Conservation (phyloP, 2,329 filamentous ascomycete genomes). For the Penicillium freii region DNA sequence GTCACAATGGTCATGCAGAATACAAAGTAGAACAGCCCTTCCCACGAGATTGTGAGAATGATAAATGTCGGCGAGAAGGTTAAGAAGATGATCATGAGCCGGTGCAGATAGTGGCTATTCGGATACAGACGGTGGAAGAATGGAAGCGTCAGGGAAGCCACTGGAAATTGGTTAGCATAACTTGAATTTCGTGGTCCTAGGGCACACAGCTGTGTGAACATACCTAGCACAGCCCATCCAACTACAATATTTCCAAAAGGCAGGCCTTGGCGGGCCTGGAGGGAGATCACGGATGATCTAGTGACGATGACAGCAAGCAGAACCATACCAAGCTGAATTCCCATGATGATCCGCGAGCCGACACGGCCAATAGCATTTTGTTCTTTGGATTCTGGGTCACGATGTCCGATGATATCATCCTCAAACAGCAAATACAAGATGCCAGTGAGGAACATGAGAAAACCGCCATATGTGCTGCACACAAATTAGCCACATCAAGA, state of each 20-base stretch:
- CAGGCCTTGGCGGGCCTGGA: conserved; percentile 81
- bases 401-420: conserved; percentile 54
- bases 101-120: conserved; percentile 85
- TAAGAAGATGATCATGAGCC: conserved; percentile 83
- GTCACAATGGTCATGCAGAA: conserved; percentile 79
- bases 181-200: background rate
- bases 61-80: conserved; percentile 92
- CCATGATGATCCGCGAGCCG: conserved; percentile 46
- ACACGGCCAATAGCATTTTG: conserved; percentile 23
- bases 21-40: conserved; percentile 90
- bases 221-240: conserved; percentile 77
- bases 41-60: conserved; percentile 94
- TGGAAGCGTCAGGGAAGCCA: conserved; percentile 73
- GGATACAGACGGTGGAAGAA: conserved; percentile 76
- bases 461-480: conserved; percentile 67
- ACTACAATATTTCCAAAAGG: conserved; percentile 84
- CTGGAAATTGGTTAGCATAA: conserved; percentile 41
- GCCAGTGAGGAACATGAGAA: conserved; percentile 73
- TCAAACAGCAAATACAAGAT: conserved; percentile 78
- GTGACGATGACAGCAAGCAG: conserved; percentile 82
- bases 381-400: conserved; percentile 25
- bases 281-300: conserved; percentile 74
- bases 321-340: conserved; percentile 67
- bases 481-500: conserved; percentile 4
- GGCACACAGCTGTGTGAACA: conserved; percentile 27